Conservation (phyloP, 2,329 filamentous ascomycete species). For the Pseudogymnoascus sp. region DNA sequence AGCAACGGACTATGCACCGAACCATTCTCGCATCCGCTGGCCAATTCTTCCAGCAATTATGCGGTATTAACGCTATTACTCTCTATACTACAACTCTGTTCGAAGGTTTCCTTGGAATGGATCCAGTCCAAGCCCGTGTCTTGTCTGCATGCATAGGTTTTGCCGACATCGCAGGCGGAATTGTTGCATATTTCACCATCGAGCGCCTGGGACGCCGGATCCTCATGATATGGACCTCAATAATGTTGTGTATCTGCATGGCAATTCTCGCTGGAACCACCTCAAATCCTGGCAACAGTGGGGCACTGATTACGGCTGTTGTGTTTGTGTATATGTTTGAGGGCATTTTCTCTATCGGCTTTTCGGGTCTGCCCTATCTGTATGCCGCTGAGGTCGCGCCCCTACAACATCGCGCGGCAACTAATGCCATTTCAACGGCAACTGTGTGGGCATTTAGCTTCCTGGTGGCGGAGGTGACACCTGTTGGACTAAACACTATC, state of each 20-base stretch:
- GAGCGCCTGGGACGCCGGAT: slow-evolving; percentile 9
- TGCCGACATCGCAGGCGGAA: slow-evolving; percentile 45
- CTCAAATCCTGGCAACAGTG: slow-evolving; percentile 32
- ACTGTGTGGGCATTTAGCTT: slow-evolving; percentile 14
- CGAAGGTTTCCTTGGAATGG: not conserved
- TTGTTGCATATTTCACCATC: slow-evolving; percentile 9
- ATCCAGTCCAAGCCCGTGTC: not conserved
- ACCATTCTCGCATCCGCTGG: not conserved
- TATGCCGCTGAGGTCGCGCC: slow-evolving; percentile 14
- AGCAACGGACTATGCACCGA: not conserved
- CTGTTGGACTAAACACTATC: slow-evolving; percentile 10
- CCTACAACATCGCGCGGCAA: slow-evolving; percentile 4
- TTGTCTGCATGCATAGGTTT: slow-evolving; percentile 34
- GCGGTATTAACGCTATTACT: slow-evolving; percentile 28
- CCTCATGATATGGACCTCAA: not conserved
- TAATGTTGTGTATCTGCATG: slow-evolving; percentile 48
- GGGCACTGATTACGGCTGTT: slow-evolving; percentile 32
- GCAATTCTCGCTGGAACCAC: slow-evolving; percentile 47
- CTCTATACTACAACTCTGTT: slow-evolving; percentile 8
- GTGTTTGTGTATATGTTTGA: slow-evolving; percentile 51
- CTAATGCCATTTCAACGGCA: slow-evolving; percentile 9
- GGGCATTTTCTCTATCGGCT: slow-evolving; percentile 32
- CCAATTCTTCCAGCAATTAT: slow-evolving; percentile 39
- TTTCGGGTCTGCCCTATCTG: slow-evolving; percentile 10
- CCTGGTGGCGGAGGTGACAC: slow-evolving; percentile 12